A percentile compares a stretch with the other conserved stretches of the same genome.
Evolutionary conservation across 352 stramenopile genomes (phyloP).

Genomic region (Pythium aphanidermatum): DNA sequence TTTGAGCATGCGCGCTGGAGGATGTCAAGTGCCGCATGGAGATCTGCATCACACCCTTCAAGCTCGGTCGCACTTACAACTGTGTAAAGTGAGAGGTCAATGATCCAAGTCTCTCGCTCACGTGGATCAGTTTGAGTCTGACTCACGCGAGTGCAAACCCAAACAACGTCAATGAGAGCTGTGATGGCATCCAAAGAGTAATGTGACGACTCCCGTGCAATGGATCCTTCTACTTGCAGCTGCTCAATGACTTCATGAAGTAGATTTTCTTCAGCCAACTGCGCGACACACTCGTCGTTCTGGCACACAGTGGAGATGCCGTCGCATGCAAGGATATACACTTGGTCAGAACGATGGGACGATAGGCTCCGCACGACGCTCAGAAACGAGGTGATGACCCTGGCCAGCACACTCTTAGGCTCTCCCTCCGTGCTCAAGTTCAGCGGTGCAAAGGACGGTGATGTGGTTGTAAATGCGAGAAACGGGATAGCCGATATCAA

Average conservation of each 20-base stretch:
- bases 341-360: constrained; percentile 1
- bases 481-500: constrained; percentile 40
- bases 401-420: background rate
- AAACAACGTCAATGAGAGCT: constrained; percentile 38
- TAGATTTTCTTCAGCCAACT: constrained; percentile 3
- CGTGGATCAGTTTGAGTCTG: too few relatives aligned
- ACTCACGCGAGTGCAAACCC: too few relatives aligned
- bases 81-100: constrained; percentile 42
- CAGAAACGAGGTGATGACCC: background rate
- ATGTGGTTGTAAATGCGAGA: constrained; percentile 29
- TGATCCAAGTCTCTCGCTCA: constrained; percentile 22
- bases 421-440: background rate
- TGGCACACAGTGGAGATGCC: constrained; percentile 22
- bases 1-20: constrained; percentile 39
- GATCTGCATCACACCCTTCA: constrained; percentile 31
- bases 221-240: constrained; percentile 26
- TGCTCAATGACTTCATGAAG: constrained; percentile 20
- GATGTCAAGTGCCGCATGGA: constrained; percentile 33
- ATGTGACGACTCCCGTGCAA: constrained; percentile 28
- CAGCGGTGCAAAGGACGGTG: background rate
- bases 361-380: constrained; percentile 1
- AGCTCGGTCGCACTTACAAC: constrained; percentile 32
- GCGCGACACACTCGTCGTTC: constrained; percentile 19
- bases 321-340: constrained; percentile 11
- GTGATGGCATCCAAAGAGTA: constrained; percentile 57